These are phyloP conservation scores for Fusarium pseudonygamai DNA, from an alignment of 2,329 filamentous ascomycete genomes.

Conservation along the genomic window DNA sequence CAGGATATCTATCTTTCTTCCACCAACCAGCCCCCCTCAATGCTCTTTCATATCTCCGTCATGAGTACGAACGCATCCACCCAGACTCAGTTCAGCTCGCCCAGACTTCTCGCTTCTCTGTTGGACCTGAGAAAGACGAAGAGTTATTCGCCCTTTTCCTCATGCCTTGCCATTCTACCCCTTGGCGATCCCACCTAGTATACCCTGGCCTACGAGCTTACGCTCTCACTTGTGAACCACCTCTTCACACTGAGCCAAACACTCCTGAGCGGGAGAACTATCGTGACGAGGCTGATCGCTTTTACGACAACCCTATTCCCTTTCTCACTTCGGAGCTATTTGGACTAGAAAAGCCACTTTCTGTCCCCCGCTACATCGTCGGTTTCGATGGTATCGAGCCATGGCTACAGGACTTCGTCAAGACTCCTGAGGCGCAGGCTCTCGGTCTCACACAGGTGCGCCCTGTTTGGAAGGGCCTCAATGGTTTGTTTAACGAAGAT, in stretches of 20 bases:
- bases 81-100: conserved; percentile 44
- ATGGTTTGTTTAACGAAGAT: conserved; percentile 72
- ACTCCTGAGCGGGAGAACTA: conserved; percentile 72
- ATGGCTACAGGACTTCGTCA: conserved; percentile 57
- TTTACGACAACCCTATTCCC: conserved; percentile 72
- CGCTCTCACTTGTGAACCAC: conserved; percentile 91
- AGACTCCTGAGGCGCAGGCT: conserved; percentile 49
- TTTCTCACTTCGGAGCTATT: conserved; percentile 69
- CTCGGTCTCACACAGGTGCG: conserved; percentile 53
- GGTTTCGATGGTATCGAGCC: conserved; percentile 68
- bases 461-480: conserved; percentile 66
- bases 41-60: conserved; percentile 79
- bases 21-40: conserved; percentile 85
- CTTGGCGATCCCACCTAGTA: conserved; percentile 90
- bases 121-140: conserved; percentile 43
- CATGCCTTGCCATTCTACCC: conserved; percentile 95
- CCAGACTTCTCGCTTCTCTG: conserved; percentile 32
- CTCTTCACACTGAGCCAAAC: conserved; percentile 71
- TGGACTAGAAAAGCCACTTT: conserved; percentile 18
- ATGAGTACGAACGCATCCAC: conserved; percentile 71
- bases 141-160: conserved; percentile 80
- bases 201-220: conserved; percentile 79
- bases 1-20: conserved; percentile 75
- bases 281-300: conserved; percentile 88
- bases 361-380: conserved; percentile 65